Evolutionary conservation across 2,329 filamentous ascomycete genomes (phyloP).

Genomic region (Pseudonectria buxi): DNA sequence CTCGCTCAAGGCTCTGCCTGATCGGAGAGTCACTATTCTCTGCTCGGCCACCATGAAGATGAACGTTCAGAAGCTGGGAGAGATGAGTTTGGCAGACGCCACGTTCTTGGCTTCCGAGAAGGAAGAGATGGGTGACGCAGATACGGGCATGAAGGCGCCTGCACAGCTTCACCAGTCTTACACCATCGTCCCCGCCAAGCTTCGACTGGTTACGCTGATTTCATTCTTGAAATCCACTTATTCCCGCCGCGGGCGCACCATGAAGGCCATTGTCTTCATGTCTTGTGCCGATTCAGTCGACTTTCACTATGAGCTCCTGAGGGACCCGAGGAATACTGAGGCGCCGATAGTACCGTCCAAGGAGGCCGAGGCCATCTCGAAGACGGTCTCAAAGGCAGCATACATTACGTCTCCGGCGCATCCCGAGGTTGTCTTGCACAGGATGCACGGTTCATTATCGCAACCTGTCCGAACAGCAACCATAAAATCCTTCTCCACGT

Average conservation of each 20-base stretch:
- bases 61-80: conserved; percentile 87
- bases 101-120: conserved; percentile 71
- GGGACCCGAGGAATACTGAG: conserved; percentile 28
- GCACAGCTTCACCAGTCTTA: conserved; percentile 93
- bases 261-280: conserved; percentile 96
- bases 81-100: conserved; percentile 91
- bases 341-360: conserved; percentile 22
- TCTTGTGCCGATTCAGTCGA: conserved; percentile 96
- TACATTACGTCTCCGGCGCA: conserved; percentile 72
- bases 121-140: conserved; percentile 38
- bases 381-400: conserved; percentile 62
- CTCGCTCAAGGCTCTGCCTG: conserved; percentile 58
- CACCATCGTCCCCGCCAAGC: conserved; percentile 78
- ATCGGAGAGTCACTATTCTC: conserved; percentile 75
- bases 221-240: conserved; percentile 83
- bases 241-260: conserved; percentile 78
- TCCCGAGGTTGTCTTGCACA: conserved; percentile 65
- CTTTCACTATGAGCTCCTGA: conserved; percentile 86
- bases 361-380: conserved; percentile 34
- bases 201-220: conserved; percentile 81
- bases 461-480: conserved; percentile 85
- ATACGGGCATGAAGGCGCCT: conserved; percentile 67
- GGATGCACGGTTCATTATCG: conserved; percentile 84
- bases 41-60: conserved; percentile 98
- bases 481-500: conserved; percentile 69